Evolutionary conservation across 2,329 filamentous ascomycete genomes (phyloP).

Genomic region (Penicillium frequentans): DNA sequence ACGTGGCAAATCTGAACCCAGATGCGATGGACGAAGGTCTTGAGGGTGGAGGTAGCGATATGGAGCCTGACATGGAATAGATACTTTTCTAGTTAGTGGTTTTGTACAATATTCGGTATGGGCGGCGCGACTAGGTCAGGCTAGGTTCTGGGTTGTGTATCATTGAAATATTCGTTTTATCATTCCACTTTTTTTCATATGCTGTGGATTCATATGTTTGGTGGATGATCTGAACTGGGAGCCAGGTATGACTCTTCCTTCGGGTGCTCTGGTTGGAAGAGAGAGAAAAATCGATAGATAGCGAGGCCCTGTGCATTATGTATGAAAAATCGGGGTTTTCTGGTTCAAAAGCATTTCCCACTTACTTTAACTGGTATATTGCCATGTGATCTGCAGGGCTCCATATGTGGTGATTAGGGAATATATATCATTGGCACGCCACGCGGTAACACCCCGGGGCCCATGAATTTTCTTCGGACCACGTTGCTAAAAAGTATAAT

Average conservation of each 20-base stretch:
- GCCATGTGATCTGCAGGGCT: no score
- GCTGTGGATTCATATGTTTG: no score
- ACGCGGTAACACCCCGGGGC: background rate
- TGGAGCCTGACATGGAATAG: conserved; percentile 36
- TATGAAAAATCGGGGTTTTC: no score
- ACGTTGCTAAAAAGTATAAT: background rate
- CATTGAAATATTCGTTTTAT: background rate
- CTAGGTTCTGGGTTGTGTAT: background rate
- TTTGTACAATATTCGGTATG: conserved; percentile 18
- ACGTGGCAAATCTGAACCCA: conserved; percentile 45
- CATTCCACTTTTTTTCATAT: no score
- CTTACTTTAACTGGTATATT: no score
- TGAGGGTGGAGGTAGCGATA: conserved; percentile 35
- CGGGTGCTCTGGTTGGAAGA: no score
- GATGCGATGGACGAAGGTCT: conserved; percentile 48
- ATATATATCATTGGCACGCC: background rate
- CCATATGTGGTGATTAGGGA: background rate
- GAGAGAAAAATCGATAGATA: no score
- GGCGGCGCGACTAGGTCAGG: conserved; percentile 8
- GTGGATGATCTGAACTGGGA: no score
- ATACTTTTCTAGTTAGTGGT: background rate
- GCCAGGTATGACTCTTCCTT: no score
- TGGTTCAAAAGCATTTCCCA: no score
- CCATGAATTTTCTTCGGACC: background rate
- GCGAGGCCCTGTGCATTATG: no score